Evolutionary conservation across 192 early-diverging fungal species (phyloP).

Genomic region (Coemansia pectinata): DNA sequence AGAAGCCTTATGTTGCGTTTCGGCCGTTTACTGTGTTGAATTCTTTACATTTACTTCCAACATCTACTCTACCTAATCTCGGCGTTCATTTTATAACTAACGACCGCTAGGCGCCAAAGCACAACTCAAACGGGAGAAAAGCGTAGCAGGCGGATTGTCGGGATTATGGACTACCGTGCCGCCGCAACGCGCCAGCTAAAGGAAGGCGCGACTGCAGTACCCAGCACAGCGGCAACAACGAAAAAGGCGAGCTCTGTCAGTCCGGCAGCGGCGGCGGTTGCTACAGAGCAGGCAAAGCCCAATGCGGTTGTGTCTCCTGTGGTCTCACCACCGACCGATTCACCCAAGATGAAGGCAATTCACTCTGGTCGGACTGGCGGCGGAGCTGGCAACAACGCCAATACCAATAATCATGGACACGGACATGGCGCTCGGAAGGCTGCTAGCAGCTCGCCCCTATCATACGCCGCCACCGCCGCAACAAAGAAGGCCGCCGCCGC

Average conservation of each 20-base stretch:
- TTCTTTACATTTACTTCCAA: neutral
- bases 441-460: constrained; percentile 12
- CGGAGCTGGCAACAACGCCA: constrained; percentile 3
- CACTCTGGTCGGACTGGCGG: neutral
- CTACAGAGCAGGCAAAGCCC: constrained; percentile 10
- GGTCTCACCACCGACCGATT: constrained; percentile 17
- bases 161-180: constrained; percentile 50
- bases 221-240: constrained; percentile 11
- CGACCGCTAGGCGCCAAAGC: neutral
- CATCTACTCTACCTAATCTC: neutral
- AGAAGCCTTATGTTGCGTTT: neutral
- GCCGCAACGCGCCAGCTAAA: constrained; percentile 49
- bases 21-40: neutral
- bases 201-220: constrained; percentile 13
- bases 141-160: constrained; percentile 4
- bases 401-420: neutral
- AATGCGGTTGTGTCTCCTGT: neutral
- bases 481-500: constrained; percentile 20
- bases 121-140: neutral
- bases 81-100: neutral
- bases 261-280: neutral
- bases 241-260: neutral
- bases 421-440: neutral
- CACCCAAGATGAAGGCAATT: constrained; percentile 41
- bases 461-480: constrained; percentile 45